Base-by-base conservation (phyloP, 345 rosid genomes). In the Excoecaria cochinchinensis region DNA sequence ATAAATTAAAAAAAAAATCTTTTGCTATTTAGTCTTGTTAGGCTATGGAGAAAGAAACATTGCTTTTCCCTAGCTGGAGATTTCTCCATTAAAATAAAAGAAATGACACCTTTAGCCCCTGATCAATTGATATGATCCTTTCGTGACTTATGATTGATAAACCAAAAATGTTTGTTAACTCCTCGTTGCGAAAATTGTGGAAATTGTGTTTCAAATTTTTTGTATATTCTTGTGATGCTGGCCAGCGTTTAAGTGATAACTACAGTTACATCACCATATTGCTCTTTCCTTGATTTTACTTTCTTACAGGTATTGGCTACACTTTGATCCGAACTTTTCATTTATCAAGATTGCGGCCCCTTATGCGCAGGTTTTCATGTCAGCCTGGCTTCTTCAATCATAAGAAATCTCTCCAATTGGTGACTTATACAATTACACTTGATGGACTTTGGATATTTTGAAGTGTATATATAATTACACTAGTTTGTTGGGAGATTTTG, bases 281-380 rank as follows among this genome's bases (percentile, higher is more conserved):
- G 22, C 53, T 56, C 70, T 46, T 67, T 72, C 75, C 50, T 69
- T 31, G 53, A 66, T 77, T 12, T 74, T 39, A 6, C 73, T 66
- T 59, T 46, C 70, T 82, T 86, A 53, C 89, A 95, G 99, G 99
- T 79, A 86, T 95, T 3, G 98, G 98, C 22, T 86, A 89, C 87
- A 87, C 68, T 40, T 95, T 51, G 89, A 91, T 85, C 92, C 97
- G 6, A 70, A 95, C 68, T 95, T 95, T 76, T 90, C 97, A 74
- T 92, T 95, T 24, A 92, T 75, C 67, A 92, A 88, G 82, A 87
- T 91, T 79, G 97, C 99, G 5, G 95, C 97, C 74, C 99, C 99
- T 62, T 95, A 95, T 73, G 97, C 94, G 0, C 97, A 92, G 97
- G 97, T 90, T 69, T 79, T 39, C 64, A 65, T 69, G 11, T 51